Conservation (phyloP, 805 yeast species). For the Starmerella kuoi region DNA sequence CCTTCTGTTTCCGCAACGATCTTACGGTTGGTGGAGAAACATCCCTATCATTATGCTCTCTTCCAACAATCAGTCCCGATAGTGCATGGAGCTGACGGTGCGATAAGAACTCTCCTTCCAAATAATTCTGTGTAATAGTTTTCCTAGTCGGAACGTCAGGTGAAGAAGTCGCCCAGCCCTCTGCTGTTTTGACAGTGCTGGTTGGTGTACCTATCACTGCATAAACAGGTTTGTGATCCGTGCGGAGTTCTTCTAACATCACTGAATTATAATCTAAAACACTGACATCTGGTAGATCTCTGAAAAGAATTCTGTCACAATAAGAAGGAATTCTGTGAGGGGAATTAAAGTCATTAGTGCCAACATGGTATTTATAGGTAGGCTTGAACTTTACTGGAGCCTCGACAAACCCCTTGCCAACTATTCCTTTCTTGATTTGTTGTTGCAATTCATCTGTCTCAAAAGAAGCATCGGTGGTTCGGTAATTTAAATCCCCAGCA, state of each 20-base stretch:
- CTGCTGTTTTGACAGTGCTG: neutral
- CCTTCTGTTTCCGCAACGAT: too few species aligned
- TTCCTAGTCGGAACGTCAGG: too few species aligned
- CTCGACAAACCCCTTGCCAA: conserved; percentile 57
- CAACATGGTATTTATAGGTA: conserved; percentile 55
- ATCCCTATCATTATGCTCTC: too few species aligned
- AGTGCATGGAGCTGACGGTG: too few species aligned
- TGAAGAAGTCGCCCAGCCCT: too few species aligned
- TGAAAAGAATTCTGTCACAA: conserved; percentile 73
- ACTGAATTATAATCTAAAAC: conserved; percentile 1
- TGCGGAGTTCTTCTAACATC: conserved; percentile 20
- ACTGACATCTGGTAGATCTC: neutral
- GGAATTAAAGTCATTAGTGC: conserved; percentile 39
- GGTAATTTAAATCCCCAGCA: conserved; percentile 78
- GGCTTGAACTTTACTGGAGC: conserved; percentile 57
- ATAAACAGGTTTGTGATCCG: conserved; percentile 76
- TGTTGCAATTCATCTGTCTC: conserved; percentile 40
- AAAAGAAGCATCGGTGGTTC: conserved; percentile 36
- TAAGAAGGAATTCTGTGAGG: conserved; percentile 64
- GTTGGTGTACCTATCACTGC: neutral
- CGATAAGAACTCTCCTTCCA: too few species aligned
- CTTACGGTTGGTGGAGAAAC: too few species aligned
- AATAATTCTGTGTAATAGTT: too few species aligned
- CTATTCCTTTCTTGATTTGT: conserved; percentile 34
- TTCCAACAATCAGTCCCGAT: too few species aligned